Conservation (phyloP, 1,284 basidiomycete species). For the Puccinia triticina region DNA sequence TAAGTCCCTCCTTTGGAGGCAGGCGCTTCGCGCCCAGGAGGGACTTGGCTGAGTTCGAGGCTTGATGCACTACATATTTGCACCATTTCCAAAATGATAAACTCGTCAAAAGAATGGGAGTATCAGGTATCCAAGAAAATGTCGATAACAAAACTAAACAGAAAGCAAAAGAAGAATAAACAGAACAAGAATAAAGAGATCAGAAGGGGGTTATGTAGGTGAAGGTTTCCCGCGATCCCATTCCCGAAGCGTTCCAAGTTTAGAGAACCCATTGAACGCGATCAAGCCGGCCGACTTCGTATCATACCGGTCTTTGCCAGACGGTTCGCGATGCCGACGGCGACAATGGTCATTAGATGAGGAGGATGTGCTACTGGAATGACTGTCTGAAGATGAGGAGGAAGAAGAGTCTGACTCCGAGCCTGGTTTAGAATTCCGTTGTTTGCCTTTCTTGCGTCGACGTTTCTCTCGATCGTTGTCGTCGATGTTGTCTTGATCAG, state of each 20-base stretch:
- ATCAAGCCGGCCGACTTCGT: conserved; percentile 24
- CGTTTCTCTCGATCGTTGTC: background rate
- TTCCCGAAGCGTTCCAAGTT: conserved; percentile 42
- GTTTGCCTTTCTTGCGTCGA: background rate
- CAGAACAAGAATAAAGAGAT: too few relatives aligned
- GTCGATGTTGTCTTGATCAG: background rate
- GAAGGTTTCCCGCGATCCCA: conserved; percentile 44
- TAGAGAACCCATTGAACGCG: conserved; percentile 39
- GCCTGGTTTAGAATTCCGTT: background rate
- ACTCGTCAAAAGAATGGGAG: too few relatives aligned
- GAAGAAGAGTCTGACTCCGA: conserved; percentile 5
- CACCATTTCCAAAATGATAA: too few relatives aligned
- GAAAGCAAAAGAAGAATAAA: too few relatives aligned
- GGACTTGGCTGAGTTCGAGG: too few relatives aligned
- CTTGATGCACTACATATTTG: too few relatives aligned
- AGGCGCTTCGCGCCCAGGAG: too few relatives aligned
- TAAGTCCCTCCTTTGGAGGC: too few relatives aligned
- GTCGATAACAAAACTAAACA: too few relatives aligned
- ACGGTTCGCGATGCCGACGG: background rate
- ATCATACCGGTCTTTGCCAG: background rate
- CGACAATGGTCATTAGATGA: background rate
- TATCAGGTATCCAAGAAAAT: too few relatives aligned
- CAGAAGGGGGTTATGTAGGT: conserved; percentile 23
- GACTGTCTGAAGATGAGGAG: background rate
- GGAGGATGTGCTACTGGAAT: background rate